Base-by-base conservation (phyloP, 164 flowering plant species). In the Platanus orientalis region DNA sequence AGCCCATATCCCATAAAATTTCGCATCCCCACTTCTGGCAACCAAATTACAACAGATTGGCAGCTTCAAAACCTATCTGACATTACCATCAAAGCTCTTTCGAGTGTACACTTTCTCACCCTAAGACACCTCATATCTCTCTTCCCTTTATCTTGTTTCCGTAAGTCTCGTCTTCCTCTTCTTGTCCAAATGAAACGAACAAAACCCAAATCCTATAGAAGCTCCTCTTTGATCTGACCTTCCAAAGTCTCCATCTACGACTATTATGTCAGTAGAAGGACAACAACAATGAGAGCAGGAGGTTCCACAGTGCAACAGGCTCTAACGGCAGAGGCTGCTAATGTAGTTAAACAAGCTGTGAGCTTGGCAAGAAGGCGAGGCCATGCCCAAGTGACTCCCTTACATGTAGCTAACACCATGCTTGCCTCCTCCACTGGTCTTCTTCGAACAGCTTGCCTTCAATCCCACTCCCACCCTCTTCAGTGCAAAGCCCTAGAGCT, bases 351-450 rank as follows among this genome's bases (percentile, higher is more conserved):
- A 58, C 97, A 95, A 72, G 85, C 99, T 0, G 77, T 90, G 16
- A 79, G 55, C 44, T 83, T 92, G 0, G 97, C 99, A 0, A 71
- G 79, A 55, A 76, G 92, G 29, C 73, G 99, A 9, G 97, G 97
- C 53, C 96, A 95, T 70, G 89, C 96, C 4, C 99, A 95, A 58
- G 97, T 92, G 9, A 92, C 97, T 6, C 99, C 99, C 4, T 90
- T 95, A 49, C 99, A 95, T 71, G 97, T 95, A 1, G 99, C 99
- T n/a, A 83, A 72, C 77, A 81, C 96, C 73, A 89, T 95, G 96
- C 88, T 95, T 21, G 57, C 89, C 0, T 70, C 92, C 23, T 61
- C 94, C 19, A 68, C 83, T 0, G 91, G 92, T 36, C 80, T 86
- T 7, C 82, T 95, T 23, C 75, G 90, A 48, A 77, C 85, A 0